Evolutionary conservation across 2,329 filamentous ascomycete species (phyloP).

Genomic region (Biscogniauxia mediterranea): DNA sequence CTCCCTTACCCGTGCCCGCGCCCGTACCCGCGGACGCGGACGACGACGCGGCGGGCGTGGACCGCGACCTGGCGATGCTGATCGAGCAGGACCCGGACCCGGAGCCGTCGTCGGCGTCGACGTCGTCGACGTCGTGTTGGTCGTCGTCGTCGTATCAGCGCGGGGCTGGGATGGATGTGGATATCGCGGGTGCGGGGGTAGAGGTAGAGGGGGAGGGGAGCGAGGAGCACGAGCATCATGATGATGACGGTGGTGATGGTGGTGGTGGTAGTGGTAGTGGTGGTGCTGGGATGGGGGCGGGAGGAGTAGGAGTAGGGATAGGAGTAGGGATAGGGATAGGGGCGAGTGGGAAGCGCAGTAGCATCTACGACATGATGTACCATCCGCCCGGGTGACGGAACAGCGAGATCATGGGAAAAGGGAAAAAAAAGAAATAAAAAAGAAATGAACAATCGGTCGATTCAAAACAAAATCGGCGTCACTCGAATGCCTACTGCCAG

Average conservation of each 20-base stretch:
- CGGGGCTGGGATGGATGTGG: conserved; percentile 26
- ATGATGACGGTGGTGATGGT: no score
- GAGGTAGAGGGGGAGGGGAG: conserved; percentile 2
- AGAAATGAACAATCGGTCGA: not conserved
- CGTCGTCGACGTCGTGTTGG: conserved; percentile 1
- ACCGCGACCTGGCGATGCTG: conserved; percentile 33
- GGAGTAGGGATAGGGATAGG: not conserved
- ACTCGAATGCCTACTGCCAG: no score
- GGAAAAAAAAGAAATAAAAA: not conserved
- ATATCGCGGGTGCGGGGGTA: conserved; percentile 8
- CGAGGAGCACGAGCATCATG: no score
- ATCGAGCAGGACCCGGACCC: conserved; percentile 24
- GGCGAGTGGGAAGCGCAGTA: conserved; percentile 29
- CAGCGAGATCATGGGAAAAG: not conserved
- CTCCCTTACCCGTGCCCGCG: no score
- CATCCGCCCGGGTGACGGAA: conserved; percentile 6
- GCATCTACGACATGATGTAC: conserved; percentile 30
- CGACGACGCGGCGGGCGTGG: conserved; percentile 11
- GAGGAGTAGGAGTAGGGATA: conserved; percentile 20
- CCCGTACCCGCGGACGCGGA: not conserved
- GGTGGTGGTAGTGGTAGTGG: not conserved
- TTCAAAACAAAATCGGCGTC: no score
- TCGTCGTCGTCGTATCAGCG: conserved; percentile 1
- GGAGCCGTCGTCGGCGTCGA: conserved; percentile 8
- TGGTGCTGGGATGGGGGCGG: conserved; percentile 1